Conservation (phyloP, 371 early-diverging fungal species). For the Mucor irregularis region DNA sequence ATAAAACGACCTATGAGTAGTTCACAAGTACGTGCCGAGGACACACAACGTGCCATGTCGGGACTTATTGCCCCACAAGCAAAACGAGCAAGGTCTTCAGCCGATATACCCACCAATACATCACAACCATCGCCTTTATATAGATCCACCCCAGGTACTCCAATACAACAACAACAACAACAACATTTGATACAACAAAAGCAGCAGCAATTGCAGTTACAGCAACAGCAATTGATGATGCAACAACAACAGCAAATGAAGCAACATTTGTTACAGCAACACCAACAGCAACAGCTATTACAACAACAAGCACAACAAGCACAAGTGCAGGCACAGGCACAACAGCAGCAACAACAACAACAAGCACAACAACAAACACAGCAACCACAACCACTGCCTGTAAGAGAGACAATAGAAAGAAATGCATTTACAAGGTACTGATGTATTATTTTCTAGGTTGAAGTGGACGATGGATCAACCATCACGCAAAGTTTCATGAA, state of each 20-base stretch:
- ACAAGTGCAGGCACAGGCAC: neutral
- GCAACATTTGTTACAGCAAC: conserved; percentile 17
- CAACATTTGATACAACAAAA: conserved; percentile 8
- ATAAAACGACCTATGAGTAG: conserved; percentile 24
- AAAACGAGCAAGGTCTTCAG: conserved; percentile 28
- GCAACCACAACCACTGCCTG: conserved; percentile 6
- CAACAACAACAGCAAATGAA: conserved; percentile 17
- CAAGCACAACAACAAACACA: conserved; percentile 6
- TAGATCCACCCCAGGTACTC: conserved; percentile 19
- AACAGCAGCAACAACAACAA: conserved; percentile 3
- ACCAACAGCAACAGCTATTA: conserved; percentile 10
- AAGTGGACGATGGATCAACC: conserved; percentile 48
- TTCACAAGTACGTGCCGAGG: conserved; percentile 31
- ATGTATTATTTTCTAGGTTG: conserved; percentile 29
- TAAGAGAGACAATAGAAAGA: too few relatives aligned
- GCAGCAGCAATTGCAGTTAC: neutral
- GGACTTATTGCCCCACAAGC: conserved; percentile 34
- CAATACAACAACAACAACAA: neutral
- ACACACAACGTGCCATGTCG: conserved; percentile 35
- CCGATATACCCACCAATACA: conserved; percentile 34
- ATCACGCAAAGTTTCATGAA: conserved; percentile 60
- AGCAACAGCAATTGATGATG: conserved; percentile 9
- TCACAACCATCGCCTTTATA: conserved; percentile 20
- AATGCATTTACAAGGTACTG: neutral
- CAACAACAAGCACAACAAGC: conserved; percentile 3